Base-by-base conservation (phyloP, 192 early-diverging fungal genomes). In the Coemansia sp. region DNA sequence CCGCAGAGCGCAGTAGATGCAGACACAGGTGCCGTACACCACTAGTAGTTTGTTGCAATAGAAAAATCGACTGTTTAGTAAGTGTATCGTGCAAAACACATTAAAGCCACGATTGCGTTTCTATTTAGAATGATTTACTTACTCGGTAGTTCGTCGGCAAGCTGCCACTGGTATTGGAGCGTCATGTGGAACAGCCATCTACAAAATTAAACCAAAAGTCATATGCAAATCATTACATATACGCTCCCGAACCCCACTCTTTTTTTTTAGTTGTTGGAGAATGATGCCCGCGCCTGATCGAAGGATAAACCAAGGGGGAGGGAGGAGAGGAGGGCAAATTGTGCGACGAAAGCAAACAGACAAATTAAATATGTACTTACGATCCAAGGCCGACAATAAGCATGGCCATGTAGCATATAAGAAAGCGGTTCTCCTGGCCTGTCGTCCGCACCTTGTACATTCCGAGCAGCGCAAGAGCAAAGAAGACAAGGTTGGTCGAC, bases 71-170 rank as follows among this genome's bases (percentile, higher is more conserved):
- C 29, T 53, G 8, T 56, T 43, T 46, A 6, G 22, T 45, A 43
- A 14, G 19, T 58, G 20, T 38, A 54, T 23, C 20, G 8, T 60
- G n/a, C 23, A 61, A 15, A 35, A 25, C 48, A 50, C 10, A 40
- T 5, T 46, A 38, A 17, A 65, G 42, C 42, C 42, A 5, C 42
- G 15, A 9, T 13, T 7, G 40, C 23, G 11, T 7, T 45, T 45
- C 42, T 45, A 45, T 17, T 45, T 43, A 43, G 9, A 36, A 36
- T 20, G 20, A 13, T 20, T 22, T 60, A 73, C 76, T 73, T 79
- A 79, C 76, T 93, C 43, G 92, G 92, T 32, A 93, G 72, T 74
- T 93, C 92, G 74, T 93, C 92, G 59, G 86, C 70, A 52, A 92
- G 82, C 70, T 92, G 91, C 84, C 86, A 85, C 66, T 84, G 73